phyloP scores from a whole-genome alignment of 83 land plant species.

The Thuja plicata region DNA sequence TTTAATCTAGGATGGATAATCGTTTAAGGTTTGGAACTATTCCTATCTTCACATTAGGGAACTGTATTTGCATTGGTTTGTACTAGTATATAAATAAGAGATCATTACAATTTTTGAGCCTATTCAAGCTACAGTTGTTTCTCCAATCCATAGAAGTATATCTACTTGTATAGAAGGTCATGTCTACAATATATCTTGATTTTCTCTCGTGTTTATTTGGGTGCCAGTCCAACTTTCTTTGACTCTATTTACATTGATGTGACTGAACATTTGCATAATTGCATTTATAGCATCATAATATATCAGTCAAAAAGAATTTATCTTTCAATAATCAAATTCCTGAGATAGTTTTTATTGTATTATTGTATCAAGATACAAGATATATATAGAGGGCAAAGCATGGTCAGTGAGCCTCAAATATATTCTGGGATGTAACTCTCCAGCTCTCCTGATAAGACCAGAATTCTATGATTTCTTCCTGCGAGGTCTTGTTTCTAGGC shows the following conservation, averaged over 20 bases:
- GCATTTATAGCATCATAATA: background rate
- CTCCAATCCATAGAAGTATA: background rate
- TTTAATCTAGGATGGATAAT: no score
- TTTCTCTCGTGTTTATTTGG: background rate
- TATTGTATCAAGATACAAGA: constrained; percentile 35
- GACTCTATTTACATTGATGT: background rate
- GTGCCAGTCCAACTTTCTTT: background rate
- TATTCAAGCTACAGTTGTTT: background rate
- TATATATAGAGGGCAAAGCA: constrained; percentile 48
- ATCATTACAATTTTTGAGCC: background rate
- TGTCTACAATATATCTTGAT: background rate
- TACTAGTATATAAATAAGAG: no score
- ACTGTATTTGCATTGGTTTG: no score
- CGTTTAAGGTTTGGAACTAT: no score
- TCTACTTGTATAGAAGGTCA: background rate
- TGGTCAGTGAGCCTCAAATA: constrained; percentile 66
- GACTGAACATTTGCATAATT: background rate
- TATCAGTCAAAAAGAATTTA: background rate
- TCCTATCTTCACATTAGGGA: no score
- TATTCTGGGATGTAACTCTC: constrained; percentile 49
- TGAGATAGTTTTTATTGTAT: background rate
- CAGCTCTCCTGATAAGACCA: constrained; percentile 26
- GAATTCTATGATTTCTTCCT: constrained; percentile 45
- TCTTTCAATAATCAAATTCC: background rate
- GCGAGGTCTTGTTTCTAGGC: constrained; percentile 33